phyloP scores from a whole-genome alignment of 768 basidiomycete species.

The Leccinum fibrillosum region DNA sequence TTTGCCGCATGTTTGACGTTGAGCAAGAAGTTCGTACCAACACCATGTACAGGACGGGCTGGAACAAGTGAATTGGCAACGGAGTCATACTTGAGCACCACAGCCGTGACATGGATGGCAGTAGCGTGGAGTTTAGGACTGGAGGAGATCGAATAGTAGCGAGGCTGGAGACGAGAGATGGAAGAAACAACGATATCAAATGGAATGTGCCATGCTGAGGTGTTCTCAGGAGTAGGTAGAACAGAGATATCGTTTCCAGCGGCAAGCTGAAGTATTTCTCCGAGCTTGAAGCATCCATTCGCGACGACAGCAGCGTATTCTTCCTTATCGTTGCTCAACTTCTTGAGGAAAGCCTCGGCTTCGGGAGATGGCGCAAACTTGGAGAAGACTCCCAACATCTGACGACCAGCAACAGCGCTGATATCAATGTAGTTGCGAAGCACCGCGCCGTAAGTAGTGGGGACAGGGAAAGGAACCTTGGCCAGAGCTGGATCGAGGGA shows the following conservation, averaged over 20 bases:
- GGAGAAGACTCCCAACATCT: conserved; percentile 82
- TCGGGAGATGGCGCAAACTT: conserved; percentile 84
- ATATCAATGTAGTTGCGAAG: conserved; percentile 98
- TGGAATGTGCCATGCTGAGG: conserved; percentile 86
- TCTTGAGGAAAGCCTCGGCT: conserved; percentile 70
- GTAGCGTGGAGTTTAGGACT: conserved; percentile 90
- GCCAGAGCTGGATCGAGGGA: conserved; percentile 97
- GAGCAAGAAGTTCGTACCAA: conserved; percentile 92
- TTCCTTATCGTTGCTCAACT: conserved; percentile 84
- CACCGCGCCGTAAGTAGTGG: conserved; percentile 90
- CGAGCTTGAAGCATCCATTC: conserved; percentile 85
- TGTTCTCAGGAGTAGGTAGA: conserved; percentile 64
- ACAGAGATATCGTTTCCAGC: conserved; percentile 70
- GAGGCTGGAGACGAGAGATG: conserved; percentile 90
- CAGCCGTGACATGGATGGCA: conserved; percentile 90
- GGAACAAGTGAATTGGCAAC: conserved; percentile 47
- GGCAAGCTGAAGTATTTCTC: conserved; percentile 88
- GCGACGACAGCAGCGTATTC: conserved; percentile 74
- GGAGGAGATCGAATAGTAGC: conserved; percentile 98
- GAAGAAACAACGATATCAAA: conserved; percentile 96
- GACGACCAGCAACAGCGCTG: conserved; percentile 90
- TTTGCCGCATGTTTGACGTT: conserved; percentile 81
- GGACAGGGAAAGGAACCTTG: conserved; percentile 98
- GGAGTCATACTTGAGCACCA: conserved; percentile 91
- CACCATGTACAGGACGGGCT: conserved; percentile 76